Evolutionary conservation across 306 rosid species (phyloP).

Genomic region (Datisca glomerata): DNA sequence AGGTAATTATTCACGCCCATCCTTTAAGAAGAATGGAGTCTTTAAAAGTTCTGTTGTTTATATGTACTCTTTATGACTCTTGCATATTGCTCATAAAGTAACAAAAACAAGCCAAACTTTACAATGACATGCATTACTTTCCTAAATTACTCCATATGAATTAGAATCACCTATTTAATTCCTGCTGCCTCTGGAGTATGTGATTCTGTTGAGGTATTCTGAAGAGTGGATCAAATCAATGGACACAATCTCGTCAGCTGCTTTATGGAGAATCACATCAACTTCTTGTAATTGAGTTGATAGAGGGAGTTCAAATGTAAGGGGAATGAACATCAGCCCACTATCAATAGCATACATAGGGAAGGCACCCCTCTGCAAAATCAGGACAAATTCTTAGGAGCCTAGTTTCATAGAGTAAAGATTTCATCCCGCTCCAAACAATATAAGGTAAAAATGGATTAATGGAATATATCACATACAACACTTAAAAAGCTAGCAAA

Average conservation of each 20-base stretch:
- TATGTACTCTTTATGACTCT: no score
- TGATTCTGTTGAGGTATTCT: constrained; percentile 14
- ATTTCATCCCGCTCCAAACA: neutral
- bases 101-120: no score
- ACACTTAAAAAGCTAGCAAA: no score
- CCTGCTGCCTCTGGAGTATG: constrained; percentile 54
- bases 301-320: constrained; percentile 54
- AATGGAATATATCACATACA: no score
- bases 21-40: no score
- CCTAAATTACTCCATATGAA: no score
- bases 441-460: neutral
- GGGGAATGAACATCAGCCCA: constrained; percentile 75
- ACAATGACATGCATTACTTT: no score
- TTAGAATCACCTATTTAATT: constrained; percentile 39
- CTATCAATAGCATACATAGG: constrained; percentile 64
- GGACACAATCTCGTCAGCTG: constrained; percentile 75
- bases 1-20: no score
- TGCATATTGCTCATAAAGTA: no score
- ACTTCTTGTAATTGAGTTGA: constrained; percentile 59
- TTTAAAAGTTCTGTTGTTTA: no score
- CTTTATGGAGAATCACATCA: constrained; percentile 79
- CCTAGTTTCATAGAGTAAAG: neutral
- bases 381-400: constrained; percentile 4
- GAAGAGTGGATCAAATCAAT: constrained; percentile 27
- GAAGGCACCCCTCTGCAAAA: constrained; percentile 76